phyloP scores from a whole-genome alignment of 179 eudicot genomes.

The Drosera spatulata region DNA sequence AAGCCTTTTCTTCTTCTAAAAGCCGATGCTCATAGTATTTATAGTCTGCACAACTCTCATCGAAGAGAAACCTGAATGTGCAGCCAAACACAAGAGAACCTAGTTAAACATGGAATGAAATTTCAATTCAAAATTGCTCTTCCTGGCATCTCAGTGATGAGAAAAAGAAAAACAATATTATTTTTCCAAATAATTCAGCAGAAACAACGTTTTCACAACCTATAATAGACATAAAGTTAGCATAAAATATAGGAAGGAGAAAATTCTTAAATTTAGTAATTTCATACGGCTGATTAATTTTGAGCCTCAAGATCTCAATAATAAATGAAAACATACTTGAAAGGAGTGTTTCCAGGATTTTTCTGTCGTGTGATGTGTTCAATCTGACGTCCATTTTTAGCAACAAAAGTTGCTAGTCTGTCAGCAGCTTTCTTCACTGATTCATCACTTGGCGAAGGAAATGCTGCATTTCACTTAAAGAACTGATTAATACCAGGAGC shows the following conservation, averaged over 20 bases:
- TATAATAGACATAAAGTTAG: too few species aligned
- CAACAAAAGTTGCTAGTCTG: slow-evolving; percentile 94
- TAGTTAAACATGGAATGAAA: background rate
- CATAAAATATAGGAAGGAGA: too few species aligned
- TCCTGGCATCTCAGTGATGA: too few species aligned
- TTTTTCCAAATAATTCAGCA: too few species aligned
- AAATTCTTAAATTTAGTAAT: too few species aligned
- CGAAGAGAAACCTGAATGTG: slow-evolving; percentile 73
- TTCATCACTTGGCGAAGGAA: slow-evolving; percentile 85
- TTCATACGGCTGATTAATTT: too few species aligned
- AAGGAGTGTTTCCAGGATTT: slow-evolving; percentile 98
- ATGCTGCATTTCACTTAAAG: slow-evolving; percentile 99
- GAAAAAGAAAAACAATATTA: too few species aligned
- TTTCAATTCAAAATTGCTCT: too few species aligned
- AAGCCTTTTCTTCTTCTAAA: slow-evolving; percentile 62
- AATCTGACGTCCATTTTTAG: slow-evolving; percentile 89
- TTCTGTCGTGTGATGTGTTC: slow-evolving; percentile 91
- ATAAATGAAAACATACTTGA: slow-evolving; percentile 39
- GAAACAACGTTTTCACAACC: too few species aligned
- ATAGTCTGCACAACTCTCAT: slow-evolving; percentile 68
- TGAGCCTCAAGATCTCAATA: background rate
- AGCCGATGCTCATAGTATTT: slow-evolving; percentile 74
- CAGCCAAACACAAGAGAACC: background rate
- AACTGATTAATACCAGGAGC: slow-evolving; percentile 94
- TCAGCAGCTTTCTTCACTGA: slow-evolving; percentile 94